Evolutionary conservation across 164 flowering plant species (phyloP), one percentile per base, ranked within the genome.

Genomic region (Vitis labrusca): DNA sequence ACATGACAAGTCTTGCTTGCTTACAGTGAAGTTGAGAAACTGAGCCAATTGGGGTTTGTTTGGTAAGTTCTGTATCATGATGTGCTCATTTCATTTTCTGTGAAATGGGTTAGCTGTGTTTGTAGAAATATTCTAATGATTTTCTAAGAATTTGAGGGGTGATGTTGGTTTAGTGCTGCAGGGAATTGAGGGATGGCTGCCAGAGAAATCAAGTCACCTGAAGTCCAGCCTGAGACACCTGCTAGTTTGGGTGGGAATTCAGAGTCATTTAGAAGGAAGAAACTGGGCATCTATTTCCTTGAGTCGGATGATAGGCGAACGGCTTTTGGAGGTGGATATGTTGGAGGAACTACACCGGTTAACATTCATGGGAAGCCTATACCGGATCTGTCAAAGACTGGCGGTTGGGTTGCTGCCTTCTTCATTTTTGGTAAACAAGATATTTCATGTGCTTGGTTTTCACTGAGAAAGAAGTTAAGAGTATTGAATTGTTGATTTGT

Each of bases 331-430:
- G 91, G 92, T 1, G 97, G 92, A 5, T 91, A 88, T 61, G 75
- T 80, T 11, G 84, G 85, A 50, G 99, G 97, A 61, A 85, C 97
- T 23, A 92, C 97, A 0, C 99, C 99, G 0, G 97, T 94, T 19
- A 89, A 89, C 69, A 81, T 94, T 66, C 92, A 59, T 29, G 91
- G 97, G 47, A 91, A 89, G 58, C 93, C 95, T 17, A 85, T 94
- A 29, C 10, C 89, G 17, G 82, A 90, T 84, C 78, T 94, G 54
- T 88, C 94, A 13, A 94, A 80, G 64, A 94, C 97, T 0, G 99
- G 99, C 17, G 99, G 99, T 9, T 94, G 99, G 99, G 50, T 85
- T 69, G 99, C 99, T 3, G 94, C 99, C 47, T 85, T 90, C 74
- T 94, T 92, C 88, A 94, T 94, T 57, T 94, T 94, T 51, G 99